phyloP scores from a whole-genome alignment of 345 rosid genomes.

The Syzygium oleosum region DNA sequence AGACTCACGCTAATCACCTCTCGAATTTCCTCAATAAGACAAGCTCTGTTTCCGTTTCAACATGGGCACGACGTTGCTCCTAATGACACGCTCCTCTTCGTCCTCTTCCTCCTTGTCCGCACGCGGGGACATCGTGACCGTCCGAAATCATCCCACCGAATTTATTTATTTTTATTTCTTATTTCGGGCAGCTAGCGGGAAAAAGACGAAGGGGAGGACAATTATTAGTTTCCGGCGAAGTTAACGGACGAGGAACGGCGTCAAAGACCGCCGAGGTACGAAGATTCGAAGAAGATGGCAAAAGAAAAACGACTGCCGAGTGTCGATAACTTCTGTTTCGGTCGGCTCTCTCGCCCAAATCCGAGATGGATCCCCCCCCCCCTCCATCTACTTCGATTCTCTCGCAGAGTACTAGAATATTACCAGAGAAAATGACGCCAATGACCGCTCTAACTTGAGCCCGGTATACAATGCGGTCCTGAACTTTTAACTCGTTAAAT shows the following conservation, averaged over 20 bases:
- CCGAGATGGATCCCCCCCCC: background rate
- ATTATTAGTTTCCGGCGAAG: background rate
- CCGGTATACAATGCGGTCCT: too few relatives aligned
- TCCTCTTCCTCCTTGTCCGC: background rate
- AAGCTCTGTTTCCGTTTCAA: background rate
- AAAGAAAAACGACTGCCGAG: background rate
- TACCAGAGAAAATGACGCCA: too few relatives aligned
- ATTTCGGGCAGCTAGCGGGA: background rate
- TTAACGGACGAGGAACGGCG: background rate
- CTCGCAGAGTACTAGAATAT: too few relatives aligned
- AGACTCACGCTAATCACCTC: background rate
- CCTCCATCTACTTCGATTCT: too few relatives aligned
- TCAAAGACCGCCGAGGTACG: background rate
- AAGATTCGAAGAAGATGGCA: too few relatives aligned
- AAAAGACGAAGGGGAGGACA: background rate
- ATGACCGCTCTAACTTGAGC: too few relatives aligned
- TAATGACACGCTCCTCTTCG: background rate
- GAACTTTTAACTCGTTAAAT: too few relatives aligned
- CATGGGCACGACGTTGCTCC: background rate
- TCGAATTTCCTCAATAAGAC: background rate
- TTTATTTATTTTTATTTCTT: background rate
- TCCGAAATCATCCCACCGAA: background rate
- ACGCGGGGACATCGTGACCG: background rate
- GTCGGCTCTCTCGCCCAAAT: background rate
- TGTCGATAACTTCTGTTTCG: background rate